phyloP scores from a whole-genome alignment of 768 basidiomycete species.

The Suillus variegatus region DNA sequence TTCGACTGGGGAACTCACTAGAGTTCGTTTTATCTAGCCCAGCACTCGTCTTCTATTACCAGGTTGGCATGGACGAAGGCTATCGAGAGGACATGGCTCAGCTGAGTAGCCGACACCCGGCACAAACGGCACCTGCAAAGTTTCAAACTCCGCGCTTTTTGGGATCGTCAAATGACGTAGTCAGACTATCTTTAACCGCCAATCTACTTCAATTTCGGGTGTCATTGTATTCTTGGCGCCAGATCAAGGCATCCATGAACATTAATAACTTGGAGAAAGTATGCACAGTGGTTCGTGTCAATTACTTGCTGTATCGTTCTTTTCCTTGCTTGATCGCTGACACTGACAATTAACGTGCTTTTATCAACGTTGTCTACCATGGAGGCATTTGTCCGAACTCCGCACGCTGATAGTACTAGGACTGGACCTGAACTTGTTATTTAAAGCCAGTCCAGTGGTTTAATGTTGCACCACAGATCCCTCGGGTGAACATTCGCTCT shows the following conservation, averaged over 20 bases:
- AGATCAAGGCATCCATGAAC: background rate
- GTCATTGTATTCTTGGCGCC: background rate
- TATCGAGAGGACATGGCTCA: too few species aligned
- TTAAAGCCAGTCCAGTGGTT: conserved; percentile 6
- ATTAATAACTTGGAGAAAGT: background rate
- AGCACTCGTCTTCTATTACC: too few species aligned
- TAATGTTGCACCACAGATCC: background rate
- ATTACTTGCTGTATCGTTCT: background rate
- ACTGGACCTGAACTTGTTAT: background rate
- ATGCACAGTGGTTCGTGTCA: background rate
- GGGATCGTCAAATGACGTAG: too few species aligned
- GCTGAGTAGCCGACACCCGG: too few species aligned
- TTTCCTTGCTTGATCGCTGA: background rate
- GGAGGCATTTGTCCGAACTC: background rate
- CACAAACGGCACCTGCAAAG: too few species aligned
- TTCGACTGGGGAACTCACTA: too few species aligned
- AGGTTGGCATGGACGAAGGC: too few species aligned
- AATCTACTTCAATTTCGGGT: background rate
- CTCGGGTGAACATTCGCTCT: background rate
- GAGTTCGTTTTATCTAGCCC: too few species aligned
- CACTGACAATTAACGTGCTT: background rate
- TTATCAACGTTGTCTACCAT: background rate
- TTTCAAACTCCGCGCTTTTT: too few species aligned
- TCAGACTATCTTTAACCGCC: background rate
- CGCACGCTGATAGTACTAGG: background rate